A percentile compares a stretch with the other conserved stretches of the same genome.
Evolutionary conservation across 768 basidiomycete genomes (phyloP).

Genomic region (Candolleomyces eurysporus): DNA sequence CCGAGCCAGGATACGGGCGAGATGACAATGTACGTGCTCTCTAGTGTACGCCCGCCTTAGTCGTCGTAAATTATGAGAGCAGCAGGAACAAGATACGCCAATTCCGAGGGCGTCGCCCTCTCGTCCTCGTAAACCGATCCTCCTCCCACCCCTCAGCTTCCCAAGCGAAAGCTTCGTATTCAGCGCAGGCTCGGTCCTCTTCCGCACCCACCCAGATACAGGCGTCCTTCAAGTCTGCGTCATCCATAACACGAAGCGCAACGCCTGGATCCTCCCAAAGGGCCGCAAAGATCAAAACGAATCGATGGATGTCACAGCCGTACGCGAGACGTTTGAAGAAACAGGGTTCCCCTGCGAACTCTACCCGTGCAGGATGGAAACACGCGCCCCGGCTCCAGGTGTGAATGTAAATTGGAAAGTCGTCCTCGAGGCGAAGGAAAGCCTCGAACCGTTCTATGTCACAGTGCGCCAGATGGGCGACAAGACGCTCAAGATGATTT

Average conservation of each 20-base stretch:
- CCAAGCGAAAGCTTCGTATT: constrained; percentile 30
- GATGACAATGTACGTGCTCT: neutral
- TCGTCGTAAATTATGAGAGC: too few species aligned
- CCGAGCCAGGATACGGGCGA: neutral
- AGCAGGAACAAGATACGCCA: neutral
- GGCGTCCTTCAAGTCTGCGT: constrained; percentile 36
- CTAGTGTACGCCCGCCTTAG: neutral
- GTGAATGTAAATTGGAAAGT: constrained; percentile 25
- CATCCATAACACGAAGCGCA: constrained; percentile 26
- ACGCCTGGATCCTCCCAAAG: constrained; percentile 51
- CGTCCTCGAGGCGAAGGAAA: constrained; percentile 19
- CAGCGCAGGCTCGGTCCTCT: constrained; percentile 42
- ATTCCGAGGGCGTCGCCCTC: neutral
- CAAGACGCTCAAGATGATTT: constrained; percentile 43
- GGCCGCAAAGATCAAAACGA: constrained; percentile 62
- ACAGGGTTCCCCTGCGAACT: constrained; percentile 57
- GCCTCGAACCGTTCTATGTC: constrained; percentile 32
- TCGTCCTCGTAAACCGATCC: neutral
- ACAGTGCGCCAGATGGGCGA: constrained; percentile 24
- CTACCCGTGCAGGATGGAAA: constrained; percentile 48
- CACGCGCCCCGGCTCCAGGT: constrained; percentile 53
- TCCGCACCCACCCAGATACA: constrained; percentile 19
- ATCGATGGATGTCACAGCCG: constrained; percentile 45
- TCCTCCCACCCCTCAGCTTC: neutral
- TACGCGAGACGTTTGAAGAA: constrained; percentile 66